phyloP scores from a whole-genome alignment of 2,329 filamentous ascomycete species.

The Biscogniauxia sp. region DNA sequence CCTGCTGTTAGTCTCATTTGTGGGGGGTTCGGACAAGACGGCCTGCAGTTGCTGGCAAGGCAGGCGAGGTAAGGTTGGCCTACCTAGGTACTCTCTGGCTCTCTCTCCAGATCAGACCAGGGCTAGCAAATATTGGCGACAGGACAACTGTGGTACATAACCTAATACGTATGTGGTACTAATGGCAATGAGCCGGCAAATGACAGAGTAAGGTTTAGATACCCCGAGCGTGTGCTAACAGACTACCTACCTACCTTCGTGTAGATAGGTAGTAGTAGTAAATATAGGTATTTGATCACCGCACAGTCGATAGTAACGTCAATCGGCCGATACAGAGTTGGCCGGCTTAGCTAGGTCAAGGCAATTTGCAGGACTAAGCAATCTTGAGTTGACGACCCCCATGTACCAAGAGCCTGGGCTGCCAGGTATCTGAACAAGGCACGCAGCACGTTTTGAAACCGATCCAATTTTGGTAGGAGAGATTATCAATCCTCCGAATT shows the following conservation, averaged over 20 bases:
- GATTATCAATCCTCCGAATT: neutral
- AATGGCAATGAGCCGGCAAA: neutral
- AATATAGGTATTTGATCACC: neutral
- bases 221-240: neutral
- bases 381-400: neutral
- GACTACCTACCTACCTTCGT: neutral
- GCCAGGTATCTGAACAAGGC: neutral
- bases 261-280: neutral
- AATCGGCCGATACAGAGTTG: neutral
- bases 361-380: neutral
- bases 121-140: neutral
- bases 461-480: neutral
- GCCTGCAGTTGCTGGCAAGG: neutral
- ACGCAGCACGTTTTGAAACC: neutral
- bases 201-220: neutral
- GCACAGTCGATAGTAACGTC: neutral
- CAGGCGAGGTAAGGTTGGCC: neutral
- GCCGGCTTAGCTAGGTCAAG: neutral
- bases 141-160: neutral
- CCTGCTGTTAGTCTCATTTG: slow-evolving; percentile 16
- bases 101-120: neutral
- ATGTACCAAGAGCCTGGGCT: neutral
- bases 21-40: slow-evolving; percentile 15
- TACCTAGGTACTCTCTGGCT: no score
- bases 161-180: neutral